Evolutionary conservation across 352 stramenopile genomes (phyloP).

Genomic region (Pythium biforme): DNA sequence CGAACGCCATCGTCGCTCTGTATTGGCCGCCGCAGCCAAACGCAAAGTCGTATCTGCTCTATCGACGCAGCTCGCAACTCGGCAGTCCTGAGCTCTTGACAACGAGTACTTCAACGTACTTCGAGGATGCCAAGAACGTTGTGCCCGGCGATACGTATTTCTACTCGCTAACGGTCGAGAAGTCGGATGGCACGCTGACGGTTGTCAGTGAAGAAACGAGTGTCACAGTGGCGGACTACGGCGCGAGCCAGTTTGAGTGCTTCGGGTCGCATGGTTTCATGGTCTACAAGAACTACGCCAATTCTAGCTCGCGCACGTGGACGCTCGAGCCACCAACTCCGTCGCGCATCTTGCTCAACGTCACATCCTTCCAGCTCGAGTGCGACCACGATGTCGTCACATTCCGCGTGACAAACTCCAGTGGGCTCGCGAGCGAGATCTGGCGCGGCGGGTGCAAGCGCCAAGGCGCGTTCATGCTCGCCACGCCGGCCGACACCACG

Average conservation of each 20-base stretch:
- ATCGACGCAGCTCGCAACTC: conserved; percentile 17
- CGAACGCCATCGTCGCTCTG: conserved; percentile 1
- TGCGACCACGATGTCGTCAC: conserved; percentile 51
- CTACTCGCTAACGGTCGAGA: conserved; percentile 36
- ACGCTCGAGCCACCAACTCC: conserved; percentile 32
- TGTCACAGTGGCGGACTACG: conserved; percentile 20
- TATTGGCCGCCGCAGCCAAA: conserved; percentile 3
- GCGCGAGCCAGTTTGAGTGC: conserved; percentile 15
- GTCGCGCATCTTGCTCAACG: conserved; percentile 34
- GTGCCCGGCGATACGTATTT: conserved; percentile 34
- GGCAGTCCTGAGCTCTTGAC: conserved; percentile 26
- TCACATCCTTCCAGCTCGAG: conserved; percentile 55
- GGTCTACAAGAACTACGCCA: conserved; percentile 35
- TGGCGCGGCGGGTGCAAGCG: conserved; percentile 58
- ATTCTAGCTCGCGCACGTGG: conserved; percentile 38
- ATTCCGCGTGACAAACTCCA: conserved; percentile 25
- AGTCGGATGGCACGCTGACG: conserved; percentile 22
- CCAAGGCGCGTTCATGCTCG: conserved; percentile 38
- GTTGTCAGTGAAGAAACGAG: conserved; percentile 33
- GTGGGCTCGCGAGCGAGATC: conserved; percentile 19
- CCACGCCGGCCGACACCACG: conserved; percentile 31
- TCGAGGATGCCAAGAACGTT: conserved; percentile 35
- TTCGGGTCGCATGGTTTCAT: conserved; percentile 19
- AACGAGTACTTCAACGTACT: conserved; percentile 29
- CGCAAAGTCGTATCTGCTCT: conserved; percentile 35